Percentiles rank a stretch among this genome's conserved stretches.
phyloP scores from a whole-genome alignment of 257 asterid genomes.

The Fraxinus quadrangulata region DNA sequence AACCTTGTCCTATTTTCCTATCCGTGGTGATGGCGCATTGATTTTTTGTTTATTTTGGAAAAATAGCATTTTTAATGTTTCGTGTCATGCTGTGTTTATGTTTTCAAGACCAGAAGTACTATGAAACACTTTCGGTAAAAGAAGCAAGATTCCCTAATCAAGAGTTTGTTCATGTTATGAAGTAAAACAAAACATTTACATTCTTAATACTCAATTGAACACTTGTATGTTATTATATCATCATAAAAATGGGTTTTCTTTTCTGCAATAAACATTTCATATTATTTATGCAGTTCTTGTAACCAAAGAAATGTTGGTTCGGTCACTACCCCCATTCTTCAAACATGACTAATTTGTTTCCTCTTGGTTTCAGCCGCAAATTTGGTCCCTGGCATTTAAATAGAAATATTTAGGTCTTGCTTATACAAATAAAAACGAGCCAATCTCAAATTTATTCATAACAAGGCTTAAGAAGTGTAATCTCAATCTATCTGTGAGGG shows the following conservation, averaged over 20 bases:
- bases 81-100: neutral
- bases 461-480: neutral
- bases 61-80: neutral
- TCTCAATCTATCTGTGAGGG: constrained; percentile 66
- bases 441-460: neutral
- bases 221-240: neutral
- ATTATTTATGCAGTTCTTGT: constrained; percentile 38
- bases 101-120: neutral
- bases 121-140: neutral
- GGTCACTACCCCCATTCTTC: constrained; percentile 88
- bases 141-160: neutral
- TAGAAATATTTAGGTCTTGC: constrained; percentile 2
- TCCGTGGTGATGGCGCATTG: no score
- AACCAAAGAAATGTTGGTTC: constrained; percentile 56
- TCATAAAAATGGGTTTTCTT: neutral
- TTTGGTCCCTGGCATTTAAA: constrained; percentile 58
- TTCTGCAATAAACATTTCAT: neutral
- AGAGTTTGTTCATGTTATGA: neutral
- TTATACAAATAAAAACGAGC: neutral
- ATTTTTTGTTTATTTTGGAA: neutral
- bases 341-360: constrained; percentile 61
- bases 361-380: constrained; percentile 73
- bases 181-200: neutral
- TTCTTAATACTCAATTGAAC: neutral
- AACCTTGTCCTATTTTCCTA: no score